phyloP scores from a whole-genome alignment of 208 protist species.

The Acanthamoeba lenticulata region DNA sequence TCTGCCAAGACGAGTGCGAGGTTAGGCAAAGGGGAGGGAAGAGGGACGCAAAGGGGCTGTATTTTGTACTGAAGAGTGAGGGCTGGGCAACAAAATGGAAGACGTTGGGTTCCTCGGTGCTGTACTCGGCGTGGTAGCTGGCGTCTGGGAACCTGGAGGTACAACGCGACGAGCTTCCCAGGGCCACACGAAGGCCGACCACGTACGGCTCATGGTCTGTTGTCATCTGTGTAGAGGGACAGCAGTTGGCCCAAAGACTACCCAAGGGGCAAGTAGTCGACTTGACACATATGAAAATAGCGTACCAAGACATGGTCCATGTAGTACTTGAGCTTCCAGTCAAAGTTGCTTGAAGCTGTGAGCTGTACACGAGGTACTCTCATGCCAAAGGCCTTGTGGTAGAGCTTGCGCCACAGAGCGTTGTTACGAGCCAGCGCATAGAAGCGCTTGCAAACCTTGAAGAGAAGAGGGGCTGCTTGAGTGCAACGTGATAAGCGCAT shows the following conservation, averaged over 20 bases:
- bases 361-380: neutral
- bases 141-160: neutral
- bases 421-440: neutral
- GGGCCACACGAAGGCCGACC: neutral
- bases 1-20: neutral
- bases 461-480: neutral
- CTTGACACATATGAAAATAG: no score
- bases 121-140: neutral
- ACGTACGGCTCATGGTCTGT: neutral
- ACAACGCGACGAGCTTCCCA: no score
- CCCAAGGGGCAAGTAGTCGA: no score
- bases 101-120: neutral
- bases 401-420: neutral
- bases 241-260: no score
- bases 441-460: neutral
- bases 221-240: neutral
- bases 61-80: neutral
- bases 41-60: neutral
- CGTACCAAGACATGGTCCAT: neutral
- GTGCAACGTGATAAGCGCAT: neutral
- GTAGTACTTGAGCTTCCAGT: conserved; percentile 45
- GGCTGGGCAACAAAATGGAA: neutral
- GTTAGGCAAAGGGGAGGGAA: neutral
- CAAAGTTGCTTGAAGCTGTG: neutral
- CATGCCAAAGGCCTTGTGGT: neutral